These are phyloP conservation scores for Flaveria robusta DNA, from an alignment of 129 eudicot genomes.

Conservation along the genomic window DNA sequence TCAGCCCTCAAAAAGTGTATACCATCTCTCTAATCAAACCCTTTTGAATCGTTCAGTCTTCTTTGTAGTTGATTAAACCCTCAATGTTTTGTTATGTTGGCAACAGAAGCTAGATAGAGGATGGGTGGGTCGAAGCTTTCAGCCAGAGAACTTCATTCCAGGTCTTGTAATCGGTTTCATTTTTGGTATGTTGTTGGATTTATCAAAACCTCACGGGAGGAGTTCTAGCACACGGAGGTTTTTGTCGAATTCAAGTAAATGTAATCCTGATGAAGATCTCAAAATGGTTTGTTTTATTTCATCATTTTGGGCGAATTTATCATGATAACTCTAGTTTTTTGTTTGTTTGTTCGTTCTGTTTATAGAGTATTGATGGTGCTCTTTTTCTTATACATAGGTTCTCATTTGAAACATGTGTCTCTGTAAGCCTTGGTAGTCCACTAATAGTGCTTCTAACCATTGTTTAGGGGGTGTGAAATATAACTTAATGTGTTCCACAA, in stretches of 20 bases:
- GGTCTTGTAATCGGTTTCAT: conserved; percentile 84
- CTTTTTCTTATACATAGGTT: too few relatives aligned
- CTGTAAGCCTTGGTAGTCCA: too few relatives aligned
- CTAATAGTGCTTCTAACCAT: too few relatives aligned
- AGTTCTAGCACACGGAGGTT: conserved; percentile 6
- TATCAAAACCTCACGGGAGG: conserved; percentile 50
- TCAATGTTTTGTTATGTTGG: not conserved
- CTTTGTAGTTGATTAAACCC: not conserved
- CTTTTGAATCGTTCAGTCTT: not conserved
- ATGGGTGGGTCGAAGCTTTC: conserved; percentile 34
- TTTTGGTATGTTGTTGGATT: conserved; percentile 64
- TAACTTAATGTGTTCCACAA: too few relatives aligned
- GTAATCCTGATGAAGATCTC: conserved; percentile 56
- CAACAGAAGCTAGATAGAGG: conserved; percentile 45
- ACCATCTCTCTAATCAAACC: not conserved
- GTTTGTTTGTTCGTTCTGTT: too few relatives aligned
- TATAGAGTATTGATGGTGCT: too few relatives aligned
- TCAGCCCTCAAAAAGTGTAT: conserved; percentile 40
- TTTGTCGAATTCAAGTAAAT: conserved; percentile 9
- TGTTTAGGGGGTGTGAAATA: too few relatives aligned
- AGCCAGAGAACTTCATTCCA: conserved; percentile 79
- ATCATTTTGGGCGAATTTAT: too few relatives aligned
- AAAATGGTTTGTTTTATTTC: conserved; percentile 59
- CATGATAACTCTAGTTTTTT: too few relatives aligned
- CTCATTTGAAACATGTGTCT: too few relatives aligned